Percentiles rank a stretch among this genome's conserved stretches.
Conservation (phyloP, 768 basidiomycete genomes). For the Candolleomyces efflorescens region DNA sequence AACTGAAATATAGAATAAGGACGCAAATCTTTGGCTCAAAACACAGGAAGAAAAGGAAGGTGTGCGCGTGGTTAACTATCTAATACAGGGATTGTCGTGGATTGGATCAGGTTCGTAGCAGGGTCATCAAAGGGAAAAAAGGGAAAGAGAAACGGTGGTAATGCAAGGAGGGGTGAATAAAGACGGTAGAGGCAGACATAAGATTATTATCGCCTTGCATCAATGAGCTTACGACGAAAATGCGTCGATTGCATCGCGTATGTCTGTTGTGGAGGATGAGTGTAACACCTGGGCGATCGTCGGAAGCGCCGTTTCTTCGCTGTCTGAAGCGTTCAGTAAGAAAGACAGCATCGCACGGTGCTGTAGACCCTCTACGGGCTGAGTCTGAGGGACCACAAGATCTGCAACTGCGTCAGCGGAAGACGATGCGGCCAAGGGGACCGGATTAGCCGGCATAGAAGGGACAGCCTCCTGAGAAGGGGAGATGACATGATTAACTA, state of each 20-base stretch:
- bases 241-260: conserved; percentile 13
- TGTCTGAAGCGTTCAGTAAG: conserved; percentile 20
- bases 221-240: not conserved
- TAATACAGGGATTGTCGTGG: too few species aligned
- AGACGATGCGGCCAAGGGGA: not conserved
- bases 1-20: not conserved
- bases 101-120: too few species aligned
- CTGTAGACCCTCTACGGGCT: not conserved
- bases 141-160: not conserved
- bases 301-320: conserved; percentile 1
- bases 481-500: conserved; percentile 35
- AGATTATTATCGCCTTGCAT: not conserved
- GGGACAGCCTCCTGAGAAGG: conserved; percentile 5
- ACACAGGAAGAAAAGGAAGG: not conserved
- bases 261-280: conserved; percentile 6
- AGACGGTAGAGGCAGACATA: not conserved
- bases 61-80: not conserved
- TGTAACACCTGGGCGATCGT: conserved; percentile 5
- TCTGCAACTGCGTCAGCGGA: conserved; percentile 4
- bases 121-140: not conserved
- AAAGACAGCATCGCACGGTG: conserved; percentile 16
- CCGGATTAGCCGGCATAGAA: not conserved
- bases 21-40: not conserved
- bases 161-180: not conserved
- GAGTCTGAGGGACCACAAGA: conserved; percentile 3